Evolutionary conservation across 208 protist genomes (phyloP), one percentile per base, ranked within the genome.

Genomic region (Acanthamoeba quina): DNA sequence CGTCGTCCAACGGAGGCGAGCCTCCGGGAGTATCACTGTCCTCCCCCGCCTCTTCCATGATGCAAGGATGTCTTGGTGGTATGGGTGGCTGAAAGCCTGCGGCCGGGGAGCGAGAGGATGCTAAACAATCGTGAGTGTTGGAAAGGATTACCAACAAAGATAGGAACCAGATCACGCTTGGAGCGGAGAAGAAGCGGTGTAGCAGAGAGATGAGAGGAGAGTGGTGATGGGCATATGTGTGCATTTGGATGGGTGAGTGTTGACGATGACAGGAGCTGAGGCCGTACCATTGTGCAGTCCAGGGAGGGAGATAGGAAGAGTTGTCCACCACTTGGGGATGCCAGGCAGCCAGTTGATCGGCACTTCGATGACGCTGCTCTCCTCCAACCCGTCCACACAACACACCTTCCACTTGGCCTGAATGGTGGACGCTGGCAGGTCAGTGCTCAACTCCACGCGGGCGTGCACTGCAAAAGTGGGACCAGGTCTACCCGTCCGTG

Each of bases 321-420:
- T 86, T 1, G 78, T 86, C 78, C 78, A 86, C 78, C 78, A 86
- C 31, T 86, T 86, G 24, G 78, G 78, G 2, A 86, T 7, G 29
- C 78, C 78, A 5, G 78, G 78, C 49, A 86, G 19, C 78, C 78
- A 86, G 49, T 86, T 86, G 78, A 86, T 86, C 13, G 78, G 78
- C 78, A 86, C 62, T 49, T 86, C 78, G 47, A 86, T 86, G 4
- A 62, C 49, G 78, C 78, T 49, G 52, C 78, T 86, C 24, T 86
- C 78, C 9, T 86, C 78, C 24, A 86, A 6, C 4, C 78, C 78
- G 34, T 86, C 78, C 78, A 86, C 78, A 21, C 78, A 86, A 49
- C 78, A 86, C 0, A 86, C 41, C 78, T 86, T 86, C 78, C 78
- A 86, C 52, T 86, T 86, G 29, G 62, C 78, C 74, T 83, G 19